Conservation (phyloP, 768 basidiomycete species). For the Heimioporus sp. region DNA sequence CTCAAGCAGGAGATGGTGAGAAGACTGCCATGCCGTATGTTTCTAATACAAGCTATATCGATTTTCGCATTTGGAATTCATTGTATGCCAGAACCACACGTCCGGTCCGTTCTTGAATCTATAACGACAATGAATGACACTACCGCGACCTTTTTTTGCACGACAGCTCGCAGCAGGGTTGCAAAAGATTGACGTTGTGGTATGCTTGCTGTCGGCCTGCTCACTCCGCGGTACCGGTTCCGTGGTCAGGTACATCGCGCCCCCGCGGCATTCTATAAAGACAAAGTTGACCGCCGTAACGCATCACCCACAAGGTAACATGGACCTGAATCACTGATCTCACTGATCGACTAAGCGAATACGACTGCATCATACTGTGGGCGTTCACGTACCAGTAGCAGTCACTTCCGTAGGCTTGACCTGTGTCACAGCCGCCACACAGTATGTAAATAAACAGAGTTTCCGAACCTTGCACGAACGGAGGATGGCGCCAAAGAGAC, state of each 20-base stretch:
- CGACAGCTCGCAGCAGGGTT: constrained; percentile 15
- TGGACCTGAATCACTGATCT: constrained; percentile 4
- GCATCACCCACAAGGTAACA: constrained; percentile 1
- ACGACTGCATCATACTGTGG: not conserved
- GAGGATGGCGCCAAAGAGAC: not conserved
- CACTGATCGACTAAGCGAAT: constrained; percentile 3
- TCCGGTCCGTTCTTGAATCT: constrained; percentile 9
- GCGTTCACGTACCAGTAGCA: not conserved
- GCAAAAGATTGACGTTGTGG: constrained; percentile 17
- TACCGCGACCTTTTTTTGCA: not conserved
- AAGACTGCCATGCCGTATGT: constrained; percentile 18
- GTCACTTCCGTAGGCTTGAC: not conserved
- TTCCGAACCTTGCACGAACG: not conserved
- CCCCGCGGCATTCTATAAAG: constrained; percentile 19
- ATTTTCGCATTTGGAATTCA: constrained; percentile 17
- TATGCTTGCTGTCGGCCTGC: not conserved
- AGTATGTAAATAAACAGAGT: constrained; percentile 1
- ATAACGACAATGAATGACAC: constrained; percentile 2
- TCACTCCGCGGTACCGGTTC: constrained; percentile 28
- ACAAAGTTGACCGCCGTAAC: constrained; percentile 8
- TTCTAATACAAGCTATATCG: constrained; percentile 26
- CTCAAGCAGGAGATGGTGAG: constrained; percentile 8
- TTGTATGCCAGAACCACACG: constrained; percentile 14
- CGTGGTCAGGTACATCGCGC: constrained; percentile 10
- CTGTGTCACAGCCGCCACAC: not conserved